Base-by-base conservation (phyloP, 2,329 filamentous ascomycete species). In the Hypoxylon sp. region DNA sequence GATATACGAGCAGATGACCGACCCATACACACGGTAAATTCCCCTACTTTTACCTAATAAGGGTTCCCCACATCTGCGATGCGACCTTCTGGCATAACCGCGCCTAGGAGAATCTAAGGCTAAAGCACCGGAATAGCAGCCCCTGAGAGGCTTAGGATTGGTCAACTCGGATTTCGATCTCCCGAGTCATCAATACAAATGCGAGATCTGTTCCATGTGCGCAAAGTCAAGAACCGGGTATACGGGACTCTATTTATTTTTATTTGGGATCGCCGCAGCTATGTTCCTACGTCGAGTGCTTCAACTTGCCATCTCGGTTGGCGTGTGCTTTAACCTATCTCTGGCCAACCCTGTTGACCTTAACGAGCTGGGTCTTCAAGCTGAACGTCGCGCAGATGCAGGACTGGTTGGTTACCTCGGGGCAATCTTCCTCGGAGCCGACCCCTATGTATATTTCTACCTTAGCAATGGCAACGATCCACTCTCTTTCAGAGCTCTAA, bases 371-470 rank as follows among this genome's bases (percentile, higher is more conserved):
- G 72, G 70, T 3, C 57, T 77, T 51, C 55, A 55, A 37, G 67
- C 42, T 13, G 65, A 74, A 44, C 54, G 76, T 71, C 71, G 80
- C 72, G 74, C 80, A 39, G 75, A 83, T 47, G 13, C 82, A 0
- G 81, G 76, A 55, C 76, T 86, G 2, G 83, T 82, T 0, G 84
- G 85, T 1, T 88, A 87, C 73, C 76, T 88, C 1, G 85, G 84
- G 2, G 84, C 83, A 8, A 86, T 87, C 75, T 88, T 88, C 73
- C 81, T 87, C 3, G 85, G 86, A 4, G 80, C 83, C 29, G 83
- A 85, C 37, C 85, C 85, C 0, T 83, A 82, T 55, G 82, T 87
- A 2, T 87, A 87, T 73, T 83, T 86, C 65, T 86, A 87, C 71
- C 79, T 85, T 44, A 86, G 84, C 72, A 83, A 86, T 44, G 84